Base-by-base conservation (phyloP, 352 stramenopile species). In the Phytophthora nicotianae region DNA sequence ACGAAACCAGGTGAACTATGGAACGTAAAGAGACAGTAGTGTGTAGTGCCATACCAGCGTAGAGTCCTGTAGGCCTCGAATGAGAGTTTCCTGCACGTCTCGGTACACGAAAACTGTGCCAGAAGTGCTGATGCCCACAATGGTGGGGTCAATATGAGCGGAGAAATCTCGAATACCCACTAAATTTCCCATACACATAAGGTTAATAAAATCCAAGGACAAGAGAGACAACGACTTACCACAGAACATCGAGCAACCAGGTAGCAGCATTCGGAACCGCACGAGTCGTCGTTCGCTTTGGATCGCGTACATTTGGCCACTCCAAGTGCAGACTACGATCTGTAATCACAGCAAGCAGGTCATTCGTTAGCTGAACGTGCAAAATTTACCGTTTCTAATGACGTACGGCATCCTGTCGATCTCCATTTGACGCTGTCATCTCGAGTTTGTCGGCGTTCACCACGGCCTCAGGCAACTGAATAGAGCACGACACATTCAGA, bases 281-380 rank as follows among this genome's bases (percentile, higher is more conserved):
- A 88, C 72, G 11, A 88, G 58, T 26, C 62, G 55, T 26, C 68
- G 43, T 17, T 79, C 62, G 48, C 82, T 72, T 23, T 77, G 54
- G 17, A 90, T 74, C 20, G 72, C 72, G 55, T 80, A 88, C 21
- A 91, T 54, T 50, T 77, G 58, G 2, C 85, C 84, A 62, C 79
- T 91, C 84, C 84, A 93, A 27, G 79, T 91, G 41, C 81, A 91
- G 3, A 68, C 75, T 8, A 91, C 65, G 47, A 93, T 69, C 82
- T 93, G 20, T 17, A 51, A 48, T 11, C 23, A 63, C 16, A 43
- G 42, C 42, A 60, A 16, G 2, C 20, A 50, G 41, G 40, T 61
- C 21, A 26, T 4, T 13, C n/a, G n/a, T n/a, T n/a, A n/a, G n/a
- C n/a, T n/a, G n/a, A n/a, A n/a, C n/a, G n/a, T n/a, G n/a, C n/a